These are phyloP conservation scores for Amaranthus tricolor DNA, from an alignment of 179 eudicot species.

Conservation along the genomic window DNA sequence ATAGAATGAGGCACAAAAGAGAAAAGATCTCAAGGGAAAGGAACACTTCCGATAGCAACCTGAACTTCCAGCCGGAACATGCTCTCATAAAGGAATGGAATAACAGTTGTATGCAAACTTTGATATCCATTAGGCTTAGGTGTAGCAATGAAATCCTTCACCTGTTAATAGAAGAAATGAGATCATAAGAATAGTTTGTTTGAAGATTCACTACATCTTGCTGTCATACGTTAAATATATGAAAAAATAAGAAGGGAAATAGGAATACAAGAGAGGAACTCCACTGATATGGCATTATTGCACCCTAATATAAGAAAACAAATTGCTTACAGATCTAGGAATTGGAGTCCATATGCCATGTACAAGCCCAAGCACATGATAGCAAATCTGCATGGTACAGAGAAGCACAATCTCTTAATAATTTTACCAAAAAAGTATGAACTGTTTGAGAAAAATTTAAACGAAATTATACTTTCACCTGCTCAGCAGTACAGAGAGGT, in stretches of 20 bases:
- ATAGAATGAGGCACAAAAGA: slow-evolving; percentile 1
- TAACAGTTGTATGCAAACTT: slow-evolving; percentile 96
- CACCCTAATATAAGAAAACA: slow-evolving; percentile 13
- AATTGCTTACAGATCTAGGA: slow-evolving; percentile 77
- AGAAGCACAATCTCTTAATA: slow-evolving; percentile 11
- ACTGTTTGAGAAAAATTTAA: neutral
- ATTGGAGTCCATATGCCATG: slow-evolving; percentile 97
- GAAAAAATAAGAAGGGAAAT: neutral
- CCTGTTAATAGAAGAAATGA: slow-evolving; percentile 43
- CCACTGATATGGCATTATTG: neutral
- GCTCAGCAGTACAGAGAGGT: slow-evolving; percentile 86
- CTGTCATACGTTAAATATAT: neutral
- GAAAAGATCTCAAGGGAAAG: neutral
- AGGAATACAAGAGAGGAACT: neutral
- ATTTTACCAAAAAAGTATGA: neutral
- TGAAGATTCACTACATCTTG: neutral
- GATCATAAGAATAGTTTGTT: slow-evolving; percentile 3
- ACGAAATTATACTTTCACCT: slow-evolving; percentile 42
- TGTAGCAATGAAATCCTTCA: slow-evolving; percentile 96
- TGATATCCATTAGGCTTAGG: slow-evolving; percentile 98
- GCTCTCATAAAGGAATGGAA: slow-evolving; percentile 98
- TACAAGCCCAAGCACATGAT: slow-evolving; percentile 94
- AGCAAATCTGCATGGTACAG: slow-evolving; percentile 63
- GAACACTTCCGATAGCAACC: slow-evolving; percentile 39
- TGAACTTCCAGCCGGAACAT: slow-evolving; percentile 96